A percentile compares a stretch with the other conserved stretches of the same genome.
Conservation (phyloP, 257 asterid species). For the Solanum gandarillasii region DNA sequence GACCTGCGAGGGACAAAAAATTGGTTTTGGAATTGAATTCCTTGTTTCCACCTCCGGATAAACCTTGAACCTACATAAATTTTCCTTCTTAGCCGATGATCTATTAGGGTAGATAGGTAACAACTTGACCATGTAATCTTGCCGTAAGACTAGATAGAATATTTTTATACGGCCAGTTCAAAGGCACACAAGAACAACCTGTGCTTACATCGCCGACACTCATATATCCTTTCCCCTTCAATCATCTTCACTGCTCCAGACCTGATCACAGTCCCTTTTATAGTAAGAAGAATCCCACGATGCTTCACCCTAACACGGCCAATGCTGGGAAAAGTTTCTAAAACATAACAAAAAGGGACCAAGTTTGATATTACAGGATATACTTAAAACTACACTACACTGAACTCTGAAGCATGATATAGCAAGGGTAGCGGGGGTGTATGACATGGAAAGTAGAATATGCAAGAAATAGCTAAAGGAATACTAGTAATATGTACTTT, state of each 20-base stretch:
- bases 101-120: not conserved
- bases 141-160: not conserved
- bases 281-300: slow-evolving; percentile 83
- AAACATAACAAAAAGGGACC: not conserved
- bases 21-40: slow-evolving; percentile 61
- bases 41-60: slow-evolving; percentile 93
- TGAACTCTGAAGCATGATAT: not conserved
- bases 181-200: slow-evolving; percentile 33
- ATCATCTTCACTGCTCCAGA: slow-evolving; percentile 95
- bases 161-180: not conserved
- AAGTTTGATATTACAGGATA: not conserved
- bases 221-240: slow-evolving; percentile 83
- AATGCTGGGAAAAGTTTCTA: slow-evolving; percentile 95
- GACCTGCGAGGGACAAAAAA: slow-evolving; percentile 86
- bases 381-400: not conserved
- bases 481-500: not conserved
- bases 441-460: not conserved
- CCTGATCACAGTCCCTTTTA: slow-evolving; percentile 92
- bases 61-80: slow-evolving; percentile 60
- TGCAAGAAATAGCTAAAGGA: not conserved
- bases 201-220: slow-evolving; percentile 80
- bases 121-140: not conserved
- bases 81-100: slow-evolving; percentile 7
- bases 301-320: slow-evolving; percentile 91
- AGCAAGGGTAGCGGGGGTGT: not conserved